These are phyloP conservation scores for Cryphonectria parasitica DNA, from an alignment of 2,329 filamentous ascomycete species.

Conservation along the genomic window DNA sequence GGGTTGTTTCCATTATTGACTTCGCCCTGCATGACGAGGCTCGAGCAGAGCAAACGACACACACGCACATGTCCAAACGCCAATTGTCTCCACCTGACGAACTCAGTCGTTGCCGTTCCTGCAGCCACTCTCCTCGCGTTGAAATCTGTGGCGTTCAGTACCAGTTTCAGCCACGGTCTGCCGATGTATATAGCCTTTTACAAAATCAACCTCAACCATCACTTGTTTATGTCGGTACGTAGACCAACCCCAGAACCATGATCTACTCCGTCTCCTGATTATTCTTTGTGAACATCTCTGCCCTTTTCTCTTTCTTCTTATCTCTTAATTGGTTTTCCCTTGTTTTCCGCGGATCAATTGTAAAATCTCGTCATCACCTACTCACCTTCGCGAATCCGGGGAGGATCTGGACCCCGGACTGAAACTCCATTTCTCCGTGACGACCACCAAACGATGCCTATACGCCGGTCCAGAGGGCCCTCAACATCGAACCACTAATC, in stretches of 20 bases:
- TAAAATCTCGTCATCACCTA: not conserved
- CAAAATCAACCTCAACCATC: not conserved
- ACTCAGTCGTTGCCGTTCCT: not conserved
- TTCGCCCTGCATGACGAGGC: not conserved
- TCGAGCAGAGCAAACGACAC: not conserved
- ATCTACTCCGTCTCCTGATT: not conserved
- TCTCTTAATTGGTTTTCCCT: not conserved
- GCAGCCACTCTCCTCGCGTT: not conserved
- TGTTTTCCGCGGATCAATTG: not conserved
- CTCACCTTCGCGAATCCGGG: not conserved
- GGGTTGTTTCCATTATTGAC: not conserved
- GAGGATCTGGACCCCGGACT: not conserved
- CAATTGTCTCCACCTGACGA: not conserved
- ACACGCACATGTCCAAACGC: not conserved
- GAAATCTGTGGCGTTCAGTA: not conserved
- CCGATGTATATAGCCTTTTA: not conserved
- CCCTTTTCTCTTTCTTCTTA: not conserved
- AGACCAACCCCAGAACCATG: not conserved
- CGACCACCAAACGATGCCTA: not conserved
- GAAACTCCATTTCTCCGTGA: not conserved
- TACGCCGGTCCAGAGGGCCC: not conserved
- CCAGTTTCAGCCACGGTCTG: not conserved
- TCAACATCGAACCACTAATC: not conserved
- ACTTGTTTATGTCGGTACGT: not conserved
- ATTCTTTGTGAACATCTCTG: not conserved